phyloP scores from a whole-genome alignment of 306 rosid species.

The Quercus cerris region DNA sequence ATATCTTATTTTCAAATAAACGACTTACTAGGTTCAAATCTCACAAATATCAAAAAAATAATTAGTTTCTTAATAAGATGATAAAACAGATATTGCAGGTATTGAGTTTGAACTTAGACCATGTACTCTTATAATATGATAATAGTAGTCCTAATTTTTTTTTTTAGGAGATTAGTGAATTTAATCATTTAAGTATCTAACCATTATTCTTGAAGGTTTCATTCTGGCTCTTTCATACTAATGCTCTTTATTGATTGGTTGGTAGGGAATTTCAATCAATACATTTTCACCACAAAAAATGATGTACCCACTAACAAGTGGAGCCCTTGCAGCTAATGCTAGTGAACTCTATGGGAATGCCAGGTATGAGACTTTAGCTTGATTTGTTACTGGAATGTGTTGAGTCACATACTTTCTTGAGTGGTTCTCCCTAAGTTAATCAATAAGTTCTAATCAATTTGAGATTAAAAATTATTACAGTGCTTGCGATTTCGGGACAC shows the following conservation, averaged over 20 bases:
- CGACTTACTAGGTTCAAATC: too few species aligned
- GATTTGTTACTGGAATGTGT: background rate
- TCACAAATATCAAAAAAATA: too few species aligned
- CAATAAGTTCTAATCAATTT: background rate
- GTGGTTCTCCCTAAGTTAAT: background rate
- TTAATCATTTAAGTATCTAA: too few species aligned
- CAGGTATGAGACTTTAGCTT: constrained; percentile 29
- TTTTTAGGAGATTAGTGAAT: too few species aligned
- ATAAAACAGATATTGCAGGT: too few species aligned
- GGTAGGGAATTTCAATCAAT: constrained; percentile 67
- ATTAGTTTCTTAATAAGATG: too few species aligned
- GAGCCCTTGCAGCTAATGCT: constrained; percentile 46
- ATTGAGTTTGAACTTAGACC: too few species aligned
- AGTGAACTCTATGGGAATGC: constrained; percentile 36
- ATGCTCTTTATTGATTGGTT: background rate
- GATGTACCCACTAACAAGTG: constrained; percentile 68
- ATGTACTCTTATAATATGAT: too few species aligned
- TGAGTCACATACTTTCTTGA: background rate
- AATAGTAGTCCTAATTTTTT: too few species aligned
- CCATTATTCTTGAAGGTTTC: too few species aligned
- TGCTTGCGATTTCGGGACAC: constrained; percentile 60
- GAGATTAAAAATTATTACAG: constrained; percentile 33
- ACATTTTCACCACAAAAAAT: constrained; percentile 52
- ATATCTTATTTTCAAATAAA: too few species aligned
- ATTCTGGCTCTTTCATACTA: background rate